These are phyloP conservation scores for Aureobasidium sp. DNA, from an alignment of 2,329 filamentous ascomycete genomes.

Conservation along the genomic window DNA sequence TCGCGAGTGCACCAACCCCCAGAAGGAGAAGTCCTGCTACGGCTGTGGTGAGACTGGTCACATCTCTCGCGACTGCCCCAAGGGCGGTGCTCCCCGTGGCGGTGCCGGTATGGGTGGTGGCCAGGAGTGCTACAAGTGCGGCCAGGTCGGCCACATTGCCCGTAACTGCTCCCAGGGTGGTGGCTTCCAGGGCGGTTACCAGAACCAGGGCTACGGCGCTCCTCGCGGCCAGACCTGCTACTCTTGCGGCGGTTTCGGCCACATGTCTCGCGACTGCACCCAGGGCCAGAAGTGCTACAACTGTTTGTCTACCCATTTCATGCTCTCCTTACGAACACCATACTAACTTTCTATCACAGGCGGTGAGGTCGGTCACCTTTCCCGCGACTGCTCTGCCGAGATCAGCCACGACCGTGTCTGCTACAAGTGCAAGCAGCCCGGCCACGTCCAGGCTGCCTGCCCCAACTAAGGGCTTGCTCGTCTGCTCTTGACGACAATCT, in stretches of 20 bases:
- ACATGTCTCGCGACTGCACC: constrained; percentile 97
- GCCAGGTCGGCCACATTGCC: constrained; percentile 91
- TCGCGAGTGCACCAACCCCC: constrained; percentile 82
- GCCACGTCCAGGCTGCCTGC: constrained; percentile 91
- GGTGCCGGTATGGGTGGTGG: constrained; percentile 27
- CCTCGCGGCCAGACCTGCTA: constrained; percentile 72
- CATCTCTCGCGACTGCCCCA: constrained; percentile 76
- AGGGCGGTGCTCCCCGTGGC: constrained; percentile 34
- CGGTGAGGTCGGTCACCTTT: constrained; percentile 86
- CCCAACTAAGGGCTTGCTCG: constrained; percentile 54
- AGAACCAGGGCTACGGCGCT: constrained; percentile 38
- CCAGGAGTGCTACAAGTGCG: constrained; percentile 88
- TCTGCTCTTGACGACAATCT: constrained; percentile 12
- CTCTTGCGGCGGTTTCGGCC: constrained; percentile 92
- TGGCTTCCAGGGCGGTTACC: constrained; percentile 34
- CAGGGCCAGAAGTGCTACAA: constrained; percentile 99
- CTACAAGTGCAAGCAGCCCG: constrained; percentile 87
- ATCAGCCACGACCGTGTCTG: constrained; percentile 87
- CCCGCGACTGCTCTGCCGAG: constrained; percentile 92
- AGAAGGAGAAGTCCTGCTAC: constrained; percentile 74
- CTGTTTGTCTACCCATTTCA: constrained; percentile 47
- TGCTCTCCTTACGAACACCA: not conserved
- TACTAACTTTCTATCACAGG: constrained; percentile 34
- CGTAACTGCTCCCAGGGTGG: constrained; percentile 70
- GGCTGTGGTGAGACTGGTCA: constrained; percentile 75